Conservation (phyloP, 202 grass and related monocot genomes). For the Cymbopogon flexuosus region DNA sequence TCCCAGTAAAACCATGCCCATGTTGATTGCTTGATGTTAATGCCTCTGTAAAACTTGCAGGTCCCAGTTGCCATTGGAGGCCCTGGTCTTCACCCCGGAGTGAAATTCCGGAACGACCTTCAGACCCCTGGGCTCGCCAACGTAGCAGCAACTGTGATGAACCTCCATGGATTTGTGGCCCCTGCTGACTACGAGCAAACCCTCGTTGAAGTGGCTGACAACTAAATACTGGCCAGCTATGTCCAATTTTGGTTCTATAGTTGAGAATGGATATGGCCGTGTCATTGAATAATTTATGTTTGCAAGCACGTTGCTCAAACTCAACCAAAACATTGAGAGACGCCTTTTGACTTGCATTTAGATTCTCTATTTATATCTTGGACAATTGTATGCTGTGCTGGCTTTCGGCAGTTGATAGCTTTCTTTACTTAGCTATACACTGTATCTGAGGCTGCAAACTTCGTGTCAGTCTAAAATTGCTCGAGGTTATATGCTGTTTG, state of each 20-base stretch:
- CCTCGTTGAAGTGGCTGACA: constrained; percentile 80
- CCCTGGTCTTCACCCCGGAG: constrained; percentile 67
- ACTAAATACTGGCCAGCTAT: constrained; percentile 23
- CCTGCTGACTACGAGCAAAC: constrained; percentile 80
- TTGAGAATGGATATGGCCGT: constrained; percentile 23
- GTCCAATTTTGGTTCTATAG: constrained; percentile 49
- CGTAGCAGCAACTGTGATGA: constrained; percentile 90
- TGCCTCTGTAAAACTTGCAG: constrained; percentile 39
- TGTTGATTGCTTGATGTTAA: constrained; percentile 8
- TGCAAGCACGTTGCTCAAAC: constrained; percentile 29
- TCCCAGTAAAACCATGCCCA: no score
- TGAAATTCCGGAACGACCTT: constrained; percentile 64
- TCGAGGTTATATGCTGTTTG: background rate
- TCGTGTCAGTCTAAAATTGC: background rate
- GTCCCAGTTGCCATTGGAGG: constrained; percentile 95
- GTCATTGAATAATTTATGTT: constrained; percentile 32
- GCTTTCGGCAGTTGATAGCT: background rate
- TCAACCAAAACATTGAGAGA: background rate
- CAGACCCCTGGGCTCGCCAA: constrained; percentile 74
- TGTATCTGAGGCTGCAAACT: background rate
- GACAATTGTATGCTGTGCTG: background rate
- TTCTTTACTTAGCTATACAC: constrained; percentile 20
- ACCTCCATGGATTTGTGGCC: constrained; percentile 79
- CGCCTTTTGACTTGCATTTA: constrained; percentile 14
- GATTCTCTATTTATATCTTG: background rate